Evolutionary conservation across 441 rosid species (phyloP), one percentile per base, ranked within the genome.

Genomic region (Mallotus japonicus): DNA sequence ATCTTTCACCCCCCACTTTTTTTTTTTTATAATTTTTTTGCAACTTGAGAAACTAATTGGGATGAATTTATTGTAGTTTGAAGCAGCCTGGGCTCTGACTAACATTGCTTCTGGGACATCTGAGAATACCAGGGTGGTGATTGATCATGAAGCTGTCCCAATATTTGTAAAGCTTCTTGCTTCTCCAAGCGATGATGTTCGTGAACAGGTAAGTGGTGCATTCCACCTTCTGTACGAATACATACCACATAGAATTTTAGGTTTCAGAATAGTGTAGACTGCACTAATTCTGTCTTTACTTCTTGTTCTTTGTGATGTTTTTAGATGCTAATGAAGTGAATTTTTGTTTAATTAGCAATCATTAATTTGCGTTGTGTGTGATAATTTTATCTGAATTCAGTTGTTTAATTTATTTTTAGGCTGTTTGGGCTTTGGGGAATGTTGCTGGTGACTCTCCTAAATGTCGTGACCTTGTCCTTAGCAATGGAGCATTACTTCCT

Each of bases 361-460:
- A 15, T 37, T 22, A 28, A 14, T n/a, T 11, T 37, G 62, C 47
- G n/a, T 71, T 5, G 11, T 20, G 34, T 7, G 9, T 66, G 37
- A 20, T 67, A 55, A 60, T 17, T 55, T 40, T 73, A 49, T 22
- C n/a, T 10, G 40, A 8, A 24, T 3, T 56, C 12, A 12, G 32
- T 40, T 67, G 49, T 3, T 51, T 57, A 28, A 46, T 56, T 58
- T 59, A 5, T 72, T 54, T 6, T 50, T 68, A 93, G 98, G 98
- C 95, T 77, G 92, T 93, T 28, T 90, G 97, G 96, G 97, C 96
- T 24, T 75, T 92, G 83, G 98, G 97, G 64, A 92, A 94, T 82
- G 91, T 94, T 80, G 97, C 97, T 75, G 97, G 98, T 46, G 97
- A 92, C 77, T 92, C 98, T 69, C 91, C 98, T 65, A 86, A 80